phyloP scores from a whole-genome alignment of 139 green algal species.

The Volvox africanus region DNA sequence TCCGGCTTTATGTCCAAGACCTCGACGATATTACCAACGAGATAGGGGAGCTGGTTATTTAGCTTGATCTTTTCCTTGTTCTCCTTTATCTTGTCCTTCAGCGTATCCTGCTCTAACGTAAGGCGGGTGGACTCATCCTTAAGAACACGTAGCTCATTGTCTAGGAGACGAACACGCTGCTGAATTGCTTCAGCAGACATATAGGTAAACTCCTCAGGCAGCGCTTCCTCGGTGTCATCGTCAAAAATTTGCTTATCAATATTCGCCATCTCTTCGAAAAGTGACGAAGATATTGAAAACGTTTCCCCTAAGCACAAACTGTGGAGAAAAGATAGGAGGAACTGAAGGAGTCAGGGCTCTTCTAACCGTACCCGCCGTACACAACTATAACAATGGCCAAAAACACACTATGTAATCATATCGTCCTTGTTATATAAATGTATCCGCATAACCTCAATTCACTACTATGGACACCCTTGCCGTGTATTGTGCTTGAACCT shows the following conservation, averaged over 20 bases:
- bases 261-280: not conserved
- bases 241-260: constrained; percentile 66
- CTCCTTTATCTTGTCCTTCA: constrained; percentile 90
- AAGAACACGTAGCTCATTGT: constrained; percentile 98
- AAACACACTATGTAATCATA: no score
- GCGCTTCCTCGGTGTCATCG: constrained; percentile 53
- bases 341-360: not conserved
- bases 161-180: constrained; percentile 86
- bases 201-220: constrained; percentile 91
- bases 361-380: no score
- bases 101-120: constrained; percentile 81
- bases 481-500: not conserved
- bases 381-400: no score
- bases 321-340: not conserved
- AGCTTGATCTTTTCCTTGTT: constrained; percentile 99
- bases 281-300: not conserved
- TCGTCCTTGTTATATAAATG: no score
- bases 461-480: no score
- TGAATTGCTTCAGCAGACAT: constrained; percentile 93
- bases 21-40: constrained; percentile 99
- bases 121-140: constrained; percentile 93
- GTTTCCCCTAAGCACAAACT: not conserved
- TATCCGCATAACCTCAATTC: no score
- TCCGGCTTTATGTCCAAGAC: constrained; percentile 94
- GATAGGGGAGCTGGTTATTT: constrained; percentile 98